Evolutionary conservation across 768 basidiomycete genomes (phyloP).

Genomic region (Kwoniella botswanensis): DNA sequence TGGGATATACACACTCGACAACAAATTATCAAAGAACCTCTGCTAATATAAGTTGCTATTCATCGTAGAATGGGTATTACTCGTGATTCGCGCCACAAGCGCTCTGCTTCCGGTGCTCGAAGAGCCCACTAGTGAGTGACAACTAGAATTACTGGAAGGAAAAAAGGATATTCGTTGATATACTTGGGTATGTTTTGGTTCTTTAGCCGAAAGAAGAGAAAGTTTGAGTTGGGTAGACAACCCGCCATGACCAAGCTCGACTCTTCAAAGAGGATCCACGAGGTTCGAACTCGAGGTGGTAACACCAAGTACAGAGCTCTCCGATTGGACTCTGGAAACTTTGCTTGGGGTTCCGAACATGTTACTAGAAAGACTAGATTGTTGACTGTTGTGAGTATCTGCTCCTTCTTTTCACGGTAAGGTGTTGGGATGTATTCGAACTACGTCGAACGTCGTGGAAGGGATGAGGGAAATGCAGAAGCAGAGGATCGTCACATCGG

Average conservation of each 20-base stretch:
- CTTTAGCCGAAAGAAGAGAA: slow-evolving; percentile 97
- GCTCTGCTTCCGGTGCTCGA: slow-evolving; percentile 74
- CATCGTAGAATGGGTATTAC: slow-evolving; percentile 75
- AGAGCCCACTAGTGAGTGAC: slow-evolving; percentile 54
- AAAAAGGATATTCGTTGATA: neutral
- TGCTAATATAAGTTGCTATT: slow-evolving; percentile 3
- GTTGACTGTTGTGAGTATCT: slow-evolving; percentile 82
- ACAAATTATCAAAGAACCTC: neutral
- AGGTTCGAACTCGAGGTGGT: slow-evolving; percentile 92
- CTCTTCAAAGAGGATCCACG: slow-evolving; percentile 91
- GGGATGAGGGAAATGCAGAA: neutral
- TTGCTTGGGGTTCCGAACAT: slow-evolving; percentile 97
- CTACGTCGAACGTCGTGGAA: neutral
- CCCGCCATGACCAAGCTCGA: slow-evolving; percentile 92
- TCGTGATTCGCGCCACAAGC: slow-evolving; percentile 95
- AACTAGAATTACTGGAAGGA: neutral
- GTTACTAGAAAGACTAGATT: slow-evolving; percentile 93
- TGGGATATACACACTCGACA: slow-evolving; percentile 10
- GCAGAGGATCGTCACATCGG: neutral
- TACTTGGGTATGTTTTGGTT: slow-evolving; percentile 62
- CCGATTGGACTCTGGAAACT: slow-evolving; percentile 95
- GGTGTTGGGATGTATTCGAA: neutral
- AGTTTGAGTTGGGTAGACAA: slow-evolving; percentile 99
- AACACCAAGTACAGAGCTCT: slow-evolving; percentile 95
- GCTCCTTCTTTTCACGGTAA: neutral